phyloP scores from a whole-genome alignment of 805 yeast genomes.

The Yamadazyma kitorensis region DNA sequence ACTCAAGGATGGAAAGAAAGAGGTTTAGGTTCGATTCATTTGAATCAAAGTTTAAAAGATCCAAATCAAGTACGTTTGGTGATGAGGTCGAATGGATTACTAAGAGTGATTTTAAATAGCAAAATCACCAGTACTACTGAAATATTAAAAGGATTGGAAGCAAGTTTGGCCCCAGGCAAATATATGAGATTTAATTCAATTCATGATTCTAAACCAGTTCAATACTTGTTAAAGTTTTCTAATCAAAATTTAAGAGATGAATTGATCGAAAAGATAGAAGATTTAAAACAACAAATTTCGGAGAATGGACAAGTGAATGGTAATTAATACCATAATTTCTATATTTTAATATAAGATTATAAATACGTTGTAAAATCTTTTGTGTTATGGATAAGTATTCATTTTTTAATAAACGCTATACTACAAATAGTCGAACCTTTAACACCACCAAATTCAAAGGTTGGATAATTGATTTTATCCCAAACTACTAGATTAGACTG shows the following conservation, averaged over 20 bases:
- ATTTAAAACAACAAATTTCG: slow-evolving; percentile 21
- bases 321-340: no score
- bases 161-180: slow-evolving; percentile 80
- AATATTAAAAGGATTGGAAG: slow-evolving; percentile 75
- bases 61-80: slow-evolving; percentile 61
- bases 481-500: slow-evolving; percentile 52
- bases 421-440: slow-evolving; percentile 87
- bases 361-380: background rate
- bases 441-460: slow-evolving; percentile 84
- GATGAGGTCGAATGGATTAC: slow-evolving; percentile 87
- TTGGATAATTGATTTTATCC: slow-evolving; percentile 72
- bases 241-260: slow-evolving; percentile 58
- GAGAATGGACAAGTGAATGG: background rate
- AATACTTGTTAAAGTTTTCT: slow-evolving; percentile 76
- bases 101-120: slow-evolving; percentile 77
- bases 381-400: background rate
- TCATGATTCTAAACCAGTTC: slow-evolving; percentile 60
- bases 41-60: slow-evolving; percentile 50
- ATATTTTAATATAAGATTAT: no score
- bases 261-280: slow-evolving; percentile 50
- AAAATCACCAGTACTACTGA: slow-evolving; percentile 63
- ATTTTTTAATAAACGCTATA: slow-evolving; percentile 61
- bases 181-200: slow-evolving; percentile 73
- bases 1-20: slow-evolving; percentile 92
- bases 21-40: slow-evolving; percentile 85